Percentiles rank a stretch among this genome's conserved stretches.
These are phyloP conservation scores for Chlamydomonas sphaeroides DNA, from an alignment of 139 green algal genomes.

Conservation along the genomic window DNA sequence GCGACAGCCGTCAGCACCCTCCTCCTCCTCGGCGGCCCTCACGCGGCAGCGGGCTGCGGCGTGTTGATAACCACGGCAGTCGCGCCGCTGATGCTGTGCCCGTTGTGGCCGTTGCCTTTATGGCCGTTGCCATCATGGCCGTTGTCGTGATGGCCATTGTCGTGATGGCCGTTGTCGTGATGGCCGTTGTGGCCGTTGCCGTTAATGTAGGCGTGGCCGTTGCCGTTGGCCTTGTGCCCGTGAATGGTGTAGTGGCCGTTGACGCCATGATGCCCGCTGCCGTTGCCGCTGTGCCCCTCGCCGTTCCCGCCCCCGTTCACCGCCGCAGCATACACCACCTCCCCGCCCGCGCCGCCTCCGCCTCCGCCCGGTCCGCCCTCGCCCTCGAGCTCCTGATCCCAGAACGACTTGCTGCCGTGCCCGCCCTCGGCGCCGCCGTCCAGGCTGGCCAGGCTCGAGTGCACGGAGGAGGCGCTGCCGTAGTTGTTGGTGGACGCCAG, in stretches of 20 bases:
- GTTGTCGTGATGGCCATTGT: too few relatives aligned
- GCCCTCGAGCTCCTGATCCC: too few relatives aligned
- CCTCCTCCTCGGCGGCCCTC: neutral
- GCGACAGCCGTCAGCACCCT: too few relatives aligned
- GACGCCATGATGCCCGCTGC: neutral
- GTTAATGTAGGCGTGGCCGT: neutral
- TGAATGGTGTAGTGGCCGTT: neutral
- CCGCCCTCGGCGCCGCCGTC: neutral
- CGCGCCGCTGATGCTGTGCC: too few relatives aligned
- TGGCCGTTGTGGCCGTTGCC: neutral
- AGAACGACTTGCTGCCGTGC: neutral
- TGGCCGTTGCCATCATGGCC: too few relatives aligned
- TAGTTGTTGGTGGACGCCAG: constrained; percentile 30
- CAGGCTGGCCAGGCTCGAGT: neutral
- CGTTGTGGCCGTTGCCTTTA: too few relatives aligned
- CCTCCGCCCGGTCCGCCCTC: neutral
- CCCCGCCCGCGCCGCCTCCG: neutral
- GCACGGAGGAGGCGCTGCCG: constrained; percentile 28
- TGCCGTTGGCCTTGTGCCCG: neutral
- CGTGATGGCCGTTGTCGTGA: neutral
- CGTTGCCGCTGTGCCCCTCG: neutral
- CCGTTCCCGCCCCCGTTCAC: neutral
- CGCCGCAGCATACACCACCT: too few relatives aligned
- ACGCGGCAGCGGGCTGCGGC: neutral
- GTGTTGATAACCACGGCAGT: neutral